Conservation (phyloP, 2,329 filamentous ascomycete species). For the Fusarium siculi region DNA sequence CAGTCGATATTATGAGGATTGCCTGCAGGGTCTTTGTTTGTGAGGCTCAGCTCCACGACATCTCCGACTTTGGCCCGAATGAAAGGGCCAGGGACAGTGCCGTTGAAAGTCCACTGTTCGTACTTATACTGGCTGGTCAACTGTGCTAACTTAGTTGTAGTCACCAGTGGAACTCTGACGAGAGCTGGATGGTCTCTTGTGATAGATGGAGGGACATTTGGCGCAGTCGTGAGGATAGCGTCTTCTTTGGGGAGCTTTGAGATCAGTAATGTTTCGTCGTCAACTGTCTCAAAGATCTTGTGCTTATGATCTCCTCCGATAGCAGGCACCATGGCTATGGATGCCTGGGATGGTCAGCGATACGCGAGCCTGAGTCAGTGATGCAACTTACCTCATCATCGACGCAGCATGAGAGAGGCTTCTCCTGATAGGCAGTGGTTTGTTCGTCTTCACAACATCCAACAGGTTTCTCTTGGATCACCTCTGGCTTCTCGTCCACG, state of each 20-base stretch:
- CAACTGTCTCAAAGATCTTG: neutral
- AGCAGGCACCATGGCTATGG: neutral
- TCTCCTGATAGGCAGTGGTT: neutral
- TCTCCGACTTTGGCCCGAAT: slow-evolving; percentile 22
- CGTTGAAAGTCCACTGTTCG: slow-evolving; percentile 29
- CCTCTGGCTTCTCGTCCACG: neutral
- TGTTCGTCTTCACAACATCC: neutral
- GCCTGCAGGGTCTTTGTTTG: slow-evolving; percentile 1
- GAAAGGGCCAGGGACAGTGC: slow-evolving; percentile 23
- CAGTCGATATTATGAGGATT: slow-evolving; percentile 27
- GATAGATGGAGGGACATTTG: neutral
- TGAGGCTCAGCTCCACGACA: slow-evolving; percentile 17
- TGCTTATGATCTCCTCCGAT: neutral
- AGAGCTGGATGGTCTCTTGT: neutral
- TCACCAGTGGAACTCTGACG: neutral
- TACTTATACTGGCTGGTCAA: slow-evolving; percentile 26
- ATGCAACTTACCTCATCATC: neutral
- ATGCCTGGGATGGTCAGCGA: neutral
- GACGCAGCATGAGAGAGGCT: neutral
- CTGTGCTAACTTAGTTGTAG: slow-evolving; percentile 18
- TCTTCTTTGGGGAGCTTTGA: neutral
- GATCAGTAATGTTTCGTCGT: neutral
- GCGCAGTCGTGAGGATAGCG: neutral
- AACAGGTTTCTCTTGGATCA: neutral
- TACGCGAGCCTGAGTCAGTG: too few species aligned